Percentiles rank a stretch among this genome's conserved stretches.
These are phyloP conservation scores for Quillaja saponaria DNA, from an alignment of 306 rosid genomes.

Conservation along the genomic window DNA sequence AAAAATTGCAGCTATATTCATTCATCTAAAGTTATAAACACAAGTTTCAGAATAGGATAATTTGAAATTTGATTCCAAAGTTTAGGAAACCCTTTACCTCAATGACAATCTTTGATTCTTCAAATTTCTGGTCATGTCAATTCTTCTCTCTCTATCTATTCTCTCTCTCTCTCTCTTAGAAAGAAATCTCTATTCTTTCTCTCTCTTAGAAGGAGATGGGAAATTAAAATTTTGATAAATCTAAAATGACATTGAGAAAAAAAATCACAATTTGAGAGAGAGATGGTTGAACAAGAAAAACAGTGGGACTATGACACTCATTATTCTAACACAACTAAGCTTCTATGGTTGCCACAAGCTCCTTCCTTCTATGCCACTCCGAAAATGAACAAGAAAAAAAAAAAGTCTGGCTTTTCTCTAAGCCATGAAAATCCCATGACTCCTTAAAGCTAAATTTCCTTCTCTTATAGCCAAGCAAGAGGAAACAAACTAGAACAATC, in stretches of 20 bases:
- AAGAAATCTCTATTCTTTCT: background rate
- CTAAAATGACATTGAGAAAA: background rate
- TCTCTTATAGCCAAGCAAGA: too few relatives aligned
- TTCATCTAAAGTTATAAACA: conserved; percentile 1
- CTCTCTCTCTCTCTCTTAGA: conserved; percentile 1
- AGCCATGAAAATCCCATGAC: background rate
- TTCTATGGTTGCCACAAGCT: background rate
- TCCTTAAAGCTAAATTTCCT: conserved; percentile 9
- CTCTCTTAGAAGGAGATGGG: conserved; percentile 16
- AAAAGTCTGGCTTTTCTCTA: background rate
- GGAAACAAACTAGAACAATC: too few relatives aligned
- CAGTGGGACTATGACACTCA: conserved; percentile 11
- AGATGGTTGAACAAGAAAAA: conserved; percentile 21
- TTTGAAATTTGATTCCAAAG: too few relatives aligned
- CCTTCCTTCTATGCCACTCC: background rate
- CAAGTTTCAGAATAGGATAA: conserved; percentile 17
- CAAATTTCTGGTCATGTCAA: conserved; percentile 27
- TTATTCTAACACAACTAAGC: background rate
- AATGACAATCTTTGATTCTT: conserved; percentile 30
- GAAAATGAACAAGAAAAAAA: background rate
- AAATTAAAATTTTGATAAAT: conserved; percentile 25
- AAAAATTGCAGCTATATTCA: too few relatives aligned
- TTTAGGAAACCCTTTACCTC: conserved; percentile 38
- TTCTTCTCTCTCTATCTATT: conserved; percentile 25
- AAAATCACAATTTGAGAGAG: conserved; percentile 12